These are phyloP conservation scores for Nakaseomyces nivariensis DNA, from an alignment of 1,139 yeast genomes.

Conservation along the genomic window DNA sequence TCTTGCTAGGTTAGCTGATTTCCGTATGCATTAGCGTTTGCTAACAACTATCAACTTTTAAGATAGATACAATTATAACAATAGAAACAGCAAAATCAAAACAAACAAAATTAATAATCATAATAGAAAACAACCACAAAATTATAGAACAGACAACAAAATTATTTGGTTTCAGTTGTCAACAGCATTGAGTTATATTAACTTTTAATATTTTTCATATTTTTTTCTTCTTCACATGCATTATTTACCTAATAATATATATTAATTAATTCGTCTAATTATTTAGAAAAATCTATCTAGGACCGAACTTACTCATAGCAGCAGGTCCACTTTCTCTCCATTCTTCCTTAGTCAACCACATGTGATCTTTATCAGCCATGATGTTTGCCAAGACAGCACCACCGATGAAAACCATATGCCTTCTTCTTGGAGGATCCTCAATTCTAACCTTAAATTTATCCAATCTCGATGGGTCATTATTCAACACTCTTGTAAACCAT, in stretches of 20 bases:
- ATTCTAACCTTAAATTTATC: conserved; percentile 91
- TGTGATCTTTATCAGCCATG: conserved; percentile 96
- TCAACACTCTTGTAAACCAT: conserved; percentile 83
- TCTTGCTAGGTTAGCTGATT: conserved; percentile 32
- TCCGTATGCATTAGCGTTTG: background rate
- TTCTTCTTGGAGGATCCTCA: conserved; percentile 98
- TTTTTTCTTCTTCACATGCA: conserved; percentile 2
- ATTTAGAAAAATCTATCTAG: conserved; percentile 44
- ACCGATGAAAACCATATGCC: conserved; percentile 97
- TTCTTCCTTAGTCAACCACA: conserved; percentile 95
- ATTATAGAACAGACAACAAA: background rate
- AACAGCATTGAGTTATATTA: background rate
- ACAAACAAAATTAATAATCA: background rate
- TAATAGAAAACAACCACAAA: background rate
- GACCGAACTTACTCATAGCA: conserved; percentile 81
- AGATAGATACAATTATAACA: too few relatives aligned
- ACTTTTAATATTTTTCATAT: background rate
- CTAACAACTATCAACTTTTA: background rate
- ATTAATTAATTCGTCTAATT: background rate
- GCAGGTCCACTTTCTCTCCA: conserved; percentile 97
- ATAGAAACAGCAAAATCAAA: background rate
- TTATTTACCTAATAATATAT: conserved; percentile 2
- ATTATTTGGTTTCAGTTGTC: background rate
- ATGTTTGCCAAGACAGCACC: conserved; percentile 97
- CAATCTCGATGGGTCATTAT: conserved; percentile 78